Percentiles rank a stretch among this genome's conserved stretches.
Evolutionary conservation across 1,284 basidiomycete genomes (phyloP).

Genomic region (Ceratobasidium theobromae): DNA sequence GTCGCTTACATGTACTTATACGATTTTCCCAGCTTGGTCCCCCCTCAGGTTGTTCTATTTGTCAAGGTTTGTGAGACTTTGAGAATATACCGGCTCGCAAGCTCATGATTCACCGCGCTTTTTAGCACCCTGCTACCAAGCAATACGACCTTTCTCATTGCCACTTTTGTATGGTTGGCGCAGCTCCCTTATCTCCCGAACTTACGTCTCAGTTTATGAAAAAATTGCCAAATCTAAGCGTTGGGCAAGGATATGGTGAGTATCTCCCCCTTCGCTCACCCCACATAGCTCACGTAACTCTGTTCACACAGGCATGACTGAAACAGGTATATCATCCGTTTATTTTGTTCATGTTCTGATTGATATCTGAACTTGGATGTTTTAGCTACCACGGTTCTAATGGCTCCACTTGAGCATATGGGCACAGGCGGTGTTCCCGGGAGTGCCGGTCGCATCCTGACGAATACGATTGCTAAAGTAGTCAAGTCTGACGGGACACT

Average conservation of each 20-base stretch:
- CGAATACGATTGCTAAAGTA: conserved; percentile 56
- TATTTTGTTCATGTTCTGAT: not conserved
- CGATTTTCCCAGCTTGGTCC: conserved; percentile 63
- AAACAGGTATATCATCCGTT: conserved; percentile 50
- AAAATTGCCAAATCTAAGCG: conserved; percentile 57
- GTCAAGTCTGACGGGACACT: conserved; percentile 62
- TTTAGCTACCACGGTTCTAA: conserved; percentile 30
- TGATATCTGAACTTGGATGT: not conserved
- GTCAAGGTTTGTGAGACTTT: no score
- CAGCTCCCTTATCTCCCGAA: conserved; percentile 71
- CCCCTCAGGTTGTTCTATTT: conserved; percentile 60
- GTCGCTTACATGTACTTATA: conserved; percentile 37
- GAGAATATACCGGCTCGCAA: no score
- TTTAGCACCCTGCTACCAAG: conserved; percentile 65
- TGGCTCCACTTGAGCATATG: conserved; percentile 28
- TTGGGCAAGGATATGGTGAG: conserved; percentile 68
- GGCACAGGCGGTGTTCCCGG: conserved; percentile 51
- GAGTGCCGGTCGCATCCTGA: conserved; percentile 58
- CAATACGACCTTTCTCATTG: conserved; percentile 66
- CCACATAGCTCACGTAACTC: not conserved
- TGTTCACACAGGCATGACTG: conserved; percentile 54
- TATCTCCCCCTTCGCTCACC: no score
- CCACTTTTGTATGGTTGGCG: conserved; percentile 63
- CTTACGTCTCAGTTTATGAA: conserved; percentile 57
- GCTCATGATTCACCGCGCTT: no score